Evolutionary conservation across 2,329 filamentous ascomycete genomes (phyloP), one percentile per base, ranked within the genome.

Genomic region (Monosporascus sp.): DNA sequence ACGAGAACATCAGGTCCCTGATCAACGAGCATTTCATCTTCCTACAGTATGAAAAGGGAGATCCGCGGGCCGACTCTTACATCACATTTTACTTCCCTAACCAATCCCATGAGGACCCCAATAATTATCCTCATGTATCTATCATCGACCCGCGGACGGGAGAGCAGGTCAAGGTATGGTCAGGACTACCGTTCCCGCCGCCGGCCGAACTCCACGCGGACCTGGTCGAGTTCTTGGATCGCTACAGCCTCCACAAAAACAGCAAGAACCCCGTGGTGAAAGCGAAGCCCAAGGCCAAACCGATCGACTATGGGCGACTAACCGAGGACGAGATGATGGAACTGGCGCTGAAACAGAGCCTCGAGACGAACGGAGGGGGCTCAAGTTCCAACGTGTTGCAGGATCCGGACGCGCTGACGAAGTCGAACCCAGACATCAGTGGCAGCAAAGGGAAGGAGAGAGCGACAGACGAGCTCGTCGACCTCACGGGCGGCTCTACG

Each of bases 261-360:
- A 93, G 88, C 68, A 96, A 95, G 74, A 99, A 99, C 66, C 94
- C 94, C 0, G 91, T 99, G 5, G 87, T 91, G 24, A 88, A 85
- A 67, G 78, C 87, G 51, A 90, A 89, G 69, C 79, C 85, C 3
- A 88, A 91, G 65, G 77, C 82, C 46, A 86, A 87, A 66, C 78
- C 82, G 50, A 78, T 89, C 52, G 89, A 93, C 59, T 82, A 97
- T 2, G 88, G 88, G 54, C 85, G 88, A 40, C 93, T 99, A 87
- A 96, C 91, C 0, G 94, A 99, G 68, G 92, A 97, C 49, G 92
- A 99, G 73, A 96, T 96, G 91, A 76, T 99, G 61, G 88, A 97
- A 70, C 86, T 97, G 81, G 94, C 94, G 0, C 71, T 99, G 66
- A 85, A 92, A 68, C 94, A 95, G 73, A 97, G 92, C 66, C 74